Evolutionary conservation across 768 basidiomycete genomes (phyloP).

Genomic region (Russula sp.): DNA sequence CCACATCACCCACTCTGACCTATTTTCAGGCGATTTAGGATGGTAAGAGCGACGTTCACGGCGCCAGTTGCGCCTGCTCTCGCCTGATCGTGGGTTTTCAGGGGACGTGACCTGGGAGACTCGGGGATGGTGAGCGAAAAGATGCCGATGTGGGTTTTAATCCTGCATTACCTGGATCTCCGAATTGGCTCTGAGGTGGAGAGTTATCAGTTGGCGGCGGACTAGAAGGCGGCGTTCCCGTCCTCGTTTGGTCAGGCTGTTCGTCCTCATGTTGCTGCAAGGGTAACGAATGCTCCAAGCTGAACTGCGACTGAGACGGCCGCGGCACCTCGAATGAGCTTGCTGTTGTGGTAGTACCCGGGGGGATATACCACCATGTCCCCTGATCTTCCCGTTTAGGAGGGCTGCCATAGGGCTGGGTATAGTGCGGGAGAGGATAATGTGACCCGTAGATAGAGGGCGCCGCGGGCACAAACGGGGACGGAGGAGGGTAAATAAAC

Average conservation of each 20-base stretch:
- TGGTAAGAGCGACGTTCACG: slow-evolving; percentile 50
- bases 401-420: slow-evolving; percentile 25
- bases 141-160: background rate
- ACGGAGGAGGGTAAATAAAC: slow-evolving; percentile 34
- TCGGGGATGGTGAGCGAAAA: background rate
- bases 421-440: slow-evolving; percentile 32
- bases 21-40: slow-evolving; percentile 61
- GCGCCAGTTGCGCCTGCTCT: background rate
- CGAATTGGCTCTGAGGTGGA: background rate
- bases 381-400: slow-evolving; percentile 37
- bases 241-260: background rate
- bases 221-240: background rate
- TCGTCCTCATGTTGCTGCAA: background rate
- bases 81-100: slow-evolving; percentile 1
- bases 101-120: too few species aligned
- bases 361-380: slow-evolving; percentile 47
- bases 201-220: background rate
- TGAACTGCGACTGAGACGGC: slow-evolving; percentile 30
- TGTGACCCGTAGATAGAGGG: slow-evolving; percentile 35
- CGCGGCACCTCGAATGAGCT: slow-evolving; percentile 26
- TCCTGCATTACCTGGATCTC: background rate
- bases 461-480: slow-evolving; percentile 28
- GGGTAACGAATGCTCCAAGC: slow-evolving; percentile 27
- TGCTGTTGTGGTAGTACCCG: background rate
- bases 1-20: slow-evolving; percentile 97